Base-by-base conservation (phyloP, 306 rosid species). In the Heteromeles arbutifolia region DNA sequence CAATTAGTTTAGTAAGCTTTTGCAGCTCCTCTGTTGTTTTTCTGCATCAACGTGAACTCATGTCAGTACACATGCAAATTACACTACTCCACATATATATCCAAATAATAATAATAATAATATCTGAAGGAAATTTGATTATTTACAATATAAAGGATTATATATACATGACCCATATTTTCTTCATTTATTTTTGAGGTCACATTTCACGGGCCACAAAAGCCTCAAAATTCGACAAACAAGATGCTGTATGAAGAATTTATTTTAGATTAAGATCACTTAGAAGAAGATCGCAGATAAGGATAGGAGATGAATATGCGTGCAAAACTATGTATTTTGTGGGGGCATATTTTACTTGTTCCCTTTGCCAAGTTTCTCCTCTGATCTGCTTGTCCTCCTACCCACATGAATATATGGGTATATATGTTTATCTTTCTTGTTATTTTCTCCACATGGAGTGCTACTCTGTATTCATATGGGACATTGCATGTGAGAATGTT, bases 401-500 rank as follows among this genome's bases (percentile, higher is more conserved):
- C 59, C 61, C 74, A 78, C 78, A 75, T 68, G 80, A 65, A 53
- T 43, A 13, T 65, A 54, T 78, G 69, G 37, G 34, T 53, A 6
- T 6, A 50, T 73, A 78, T 75, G 44, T 54, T 26, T 19, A 57
- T 65, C 26, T 25, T 25, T 25, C 26, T 25, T 64, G 41, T 61
- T 44, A 29, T 59, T 78, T 61, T 44, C 37, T 59, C 82, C 82
- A 82, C 80, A 53, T n/a, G 65, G 18, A 32, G 10, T 53, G 50
- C 64, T 14, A 61, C 34, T 28, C 18, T 25, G 2, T 13, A 61
- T 61, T 61, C 18, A 18, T 65, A 48, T 76, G 62, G 28, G 45
- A 65, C 78, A 78, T 34, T 69, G 61, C 88, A 82, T 82, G 90
- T 82, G 83, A 78, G 58, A 74, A 69, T 71, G 63, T 75, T 69